phyloP scores from a whole-genome alignment of 1,284 basidiomycete species.

The Cutaneotrichosporon sp. region DNA sequence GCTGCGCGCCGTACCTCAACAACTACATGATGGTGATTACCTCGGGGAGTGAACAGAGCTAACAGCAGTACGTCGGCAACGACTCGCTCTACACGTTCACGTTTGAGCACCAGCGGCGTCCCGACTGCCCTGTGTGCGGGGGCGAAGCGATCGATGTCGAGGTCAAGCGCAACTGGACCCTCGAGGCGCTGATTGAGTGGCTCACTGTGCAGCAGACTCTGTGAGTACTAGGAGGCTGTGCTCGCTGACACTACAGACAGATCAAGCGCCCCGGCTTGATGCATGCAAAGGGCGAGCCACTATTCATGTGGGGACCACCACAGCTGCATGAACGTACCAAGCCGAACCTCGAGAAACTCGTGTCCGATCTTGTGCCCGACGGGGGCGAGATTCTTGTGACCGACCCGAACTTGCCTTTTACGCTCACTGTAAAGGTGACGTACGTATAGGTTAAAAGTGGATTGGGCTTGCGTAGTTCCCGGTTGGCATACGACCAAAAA shows the following conservation, averaged over 20 bases:
- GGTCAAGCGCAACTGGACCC: conserved; percentile 64
- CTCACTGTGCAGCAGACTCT: conserved; percentile 78
- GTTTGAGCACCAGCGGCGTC: conserved; percentile 87
- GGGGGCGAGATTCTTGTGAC: conserved; percentile 82
- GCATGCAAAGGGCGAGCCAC: conserved; percentile 56
- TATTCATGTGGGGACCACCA: conserved; percentile 89
- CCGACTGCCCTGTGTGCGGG: conserved; percentile 95
- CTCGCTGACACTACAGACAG: conserved; percentile 58
- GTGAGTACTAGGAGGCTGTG: conserved; percentile 52
- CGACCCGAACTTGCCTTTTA: conserved; percentile 81
- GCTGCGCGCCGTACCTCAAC: conserved; percentile 85
- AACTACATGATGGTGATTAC: conserved; percentile 90
- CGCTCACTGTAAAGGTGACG: conserved; percentile 61
- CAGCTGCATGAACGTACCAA: conserved; percentile 82
- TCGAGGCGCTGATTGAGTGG: conserved; percentile 79
- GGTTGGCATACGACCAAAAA: background rate
- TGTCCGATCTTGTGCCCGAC: conserved; percentile 69
- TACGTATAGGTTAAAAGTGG: conserved; percentile 17
- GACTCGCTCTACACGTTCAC: conserved; percentile 97
- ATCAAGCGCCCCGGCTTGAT: conserved; percentile 86
- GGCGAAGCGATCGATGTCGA: conserved; percentile 72
- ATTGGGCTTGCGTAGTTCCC: too few relatives aligned
- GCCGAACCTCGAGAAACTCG: conserved; percentile 77
- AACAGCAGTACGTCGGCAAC: conserved; percentile 66
- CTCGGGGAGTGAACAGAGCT: background rate